Conservation (phyloP, 345 rosid genomes). For the Jatropha curcas region DNA sequence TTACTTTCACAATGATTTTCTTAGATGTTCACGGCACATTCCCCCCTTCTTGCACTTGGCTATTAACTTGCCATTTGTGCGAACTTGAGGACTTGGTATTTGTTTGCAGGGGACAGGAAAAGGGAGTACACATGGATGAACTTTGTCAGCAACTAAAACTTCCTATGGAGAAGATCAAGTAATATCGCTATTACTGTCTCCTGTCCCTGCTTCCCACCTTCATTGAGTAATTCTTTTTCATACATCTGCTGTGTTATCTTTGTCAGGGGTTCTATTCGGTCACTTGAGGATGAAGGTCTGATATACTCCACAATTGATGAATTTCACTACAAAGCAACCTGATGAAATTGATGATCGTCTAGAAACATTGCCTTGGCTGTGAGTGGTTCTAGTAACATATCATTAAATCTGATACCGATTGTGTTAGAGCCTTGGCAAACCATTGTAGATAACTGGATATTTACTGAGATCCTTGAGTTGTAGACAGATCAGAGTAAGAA, state of each 20-base stretch:
- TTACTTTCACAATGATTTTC: too few species aligned
- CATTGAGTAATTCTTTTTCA: not conserved
- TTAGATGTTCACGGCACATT: not conserved
- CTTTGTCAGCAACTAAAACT: conserved; percentile 69
- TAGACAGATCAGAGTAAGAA: too few species aligned
- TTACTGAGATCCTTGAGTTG: not conserved
- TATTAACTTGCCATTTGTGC: not conserved
- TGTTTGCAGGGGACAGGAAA: conserved; percentile 65
- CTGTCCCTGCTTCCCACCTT: not conserved
- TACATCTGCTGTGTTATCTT: not conserved
- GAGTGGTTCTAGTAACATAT: not conserved
- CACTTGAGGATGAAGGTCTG: conserved; percentile 86
- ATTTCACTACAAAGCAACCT: conserved; percentile 79
- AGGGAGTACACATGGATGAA: conserved; percentile 80
- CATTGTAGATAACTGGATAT: not conserved
- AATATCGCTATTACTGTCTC: conserved; percentile 21
- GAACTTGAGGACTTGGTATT: not conserved
- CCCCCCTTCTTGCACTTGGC: too few species aligned
- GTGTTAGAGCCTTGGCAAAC: not conserved
- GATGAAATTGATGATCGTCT: conserved; percentile 40
- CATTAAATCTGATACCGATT: not conserved
- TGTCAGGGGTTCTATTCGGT: conserved; percentile 63
- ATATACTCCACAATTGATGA: conserved; percentile 96
- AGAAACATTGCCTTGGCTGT: not conserved
- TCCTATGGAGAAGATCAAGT: conserved; percentile 78